Conservation (phyloP, 768 basidiomycete species). For the Phylloporus arenicola region DNA sequence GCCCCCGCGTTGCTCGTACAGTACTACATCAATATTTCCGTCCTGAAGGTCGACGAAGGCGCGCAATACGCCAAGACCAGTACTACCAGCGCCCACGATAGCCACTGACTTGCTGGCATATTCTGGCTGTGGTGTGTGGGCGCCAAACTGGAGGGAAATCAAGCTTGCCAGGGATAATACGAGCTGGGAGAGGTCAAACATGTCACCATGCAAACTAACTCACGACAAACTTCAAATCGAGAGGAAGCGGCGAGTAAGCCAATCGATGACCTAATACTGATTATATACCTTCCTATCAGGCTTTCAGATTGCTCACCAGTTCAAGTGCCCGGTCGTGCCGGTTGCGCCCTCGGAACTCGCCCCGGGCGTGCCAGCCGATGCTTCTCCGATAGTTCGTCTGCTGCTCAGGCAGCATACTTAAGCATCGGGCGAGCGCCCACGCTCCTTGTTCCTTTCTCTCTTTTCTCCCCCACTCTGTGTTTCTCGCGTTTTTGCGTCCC, state of each 20-base stretch:
- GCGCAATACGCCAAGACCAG: constrained; percentile 49
- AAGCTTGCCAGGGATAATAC: constrained; percentile 9
- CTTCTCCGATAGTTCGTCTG: too few relatives aligned
- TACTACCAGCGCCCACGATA: constrained; percentile 54
- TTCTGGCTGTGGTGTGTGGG: neutral
- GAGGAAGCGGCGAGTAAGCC: too few relatives aligned
- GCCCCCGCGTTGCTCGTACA: constrained; percentile 49
- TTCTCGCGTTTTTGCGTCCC: too few relatives aligned
- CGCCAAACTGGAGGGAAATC: constrained; percentile 1
- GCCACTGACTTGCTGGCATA: constrained; percentile 42
- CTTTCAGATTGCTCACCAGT: too few relatives aligned
- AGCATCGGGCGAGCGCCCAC: too few relatives aligned
- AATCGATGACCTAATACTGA: too few relatives aligned
- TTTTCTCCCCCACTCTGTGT: too few relatives aligned
- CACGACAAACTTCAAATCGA: neutral
- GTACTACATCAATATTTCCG: constrained; percentile 40
- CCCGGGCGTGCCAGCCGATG: too few relatives aligned
- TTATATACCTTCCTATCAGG: too few relatives aligned
- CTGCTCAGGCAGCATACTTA: too few relatives aligned
- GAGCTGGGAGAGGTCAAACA: constrained; percentile 9
- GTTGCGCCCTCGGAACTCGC: too few relatives aligned
- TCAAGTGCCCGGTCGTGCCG: neutral
- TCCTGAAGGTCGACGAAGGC: constrained; percentile 44
- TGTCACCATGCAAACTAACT: neutral
- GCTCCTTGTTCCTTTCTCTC: too few relatives aligned